Evolutionary conservation across 495 filamentous ascomycete species (phyloP).

Genomic region (Penicillium robsamsonii): DNA sequence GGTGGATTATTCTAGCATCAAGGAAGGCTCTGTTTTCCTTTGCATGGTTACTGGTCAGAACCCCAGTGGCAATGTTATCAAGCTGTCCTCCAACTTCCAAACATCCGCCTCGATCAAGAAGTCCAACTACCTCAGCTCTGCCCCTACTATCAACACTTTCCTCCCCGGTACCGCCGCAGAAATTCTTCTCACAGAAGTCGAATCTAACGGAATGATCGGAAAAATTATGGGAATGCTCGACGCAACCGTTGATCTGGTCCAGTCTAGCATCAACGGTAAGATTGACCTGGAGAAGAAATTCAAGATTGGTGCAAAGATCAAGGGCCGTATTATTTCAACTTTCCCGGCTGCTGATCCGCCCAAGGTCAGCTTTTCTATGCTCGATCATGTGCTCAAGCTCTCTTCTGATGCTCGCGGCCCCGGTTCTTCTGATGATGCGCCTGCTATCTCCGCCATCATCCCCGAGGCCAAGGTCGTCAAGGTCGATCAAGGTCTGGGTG

Average conservation of each 20-base stretch:
- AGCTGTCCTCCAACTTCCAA: constrained; percentile 74
- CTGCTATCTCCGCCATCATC: constrained; percentile 73
- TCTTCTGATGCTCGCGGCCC: constrained; percentile 46
- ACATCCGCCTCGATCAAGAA: constrained; percentile 68
- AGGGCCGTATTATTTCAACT: constrained; percentile 80
- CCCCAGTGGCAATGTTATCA: constrained; percentile 76
- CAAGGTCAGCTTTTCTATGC: constrained; percentile 80
- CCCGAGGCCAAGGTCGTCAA: constrained; percentile 72
- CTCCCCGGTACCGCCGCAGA: constrained; percentile 87
- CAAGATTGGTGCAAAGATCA: constrained; percentile 80
- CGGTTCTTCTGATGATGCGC: constrained; percentile 49
- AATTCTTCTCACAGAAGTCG: constrained; percentile 73
- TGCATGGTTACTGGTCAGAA: constrained; percentile 77
- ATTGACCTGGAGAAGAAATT: constrained; percentile 68
- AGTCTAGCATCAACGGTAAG: constrained; percentile 69
- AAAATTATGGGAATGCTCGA: constrained; percentile 92
- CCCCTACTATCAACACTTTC: constrained; percentile 85
- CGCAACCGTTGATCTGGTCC: constrained; percentile 83
- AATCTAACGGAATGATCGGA: constrained; percentile 60
- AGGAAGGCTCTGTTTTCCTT: constrained; percentile 79
- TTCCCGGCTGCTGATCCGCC: constrained; percentile 74
- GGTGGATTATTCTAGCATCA: constrained; percentile 57
- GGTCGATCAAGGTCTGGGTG: constrained; percentile 71
- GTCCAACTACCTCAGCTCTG: constrained; percentile 63
- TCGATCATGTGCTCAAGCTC: constrained; percentile 77